phyloP scores from a whole-genome alignment of 345 rosid genomes.

The Iberis pinnata region DNA sequence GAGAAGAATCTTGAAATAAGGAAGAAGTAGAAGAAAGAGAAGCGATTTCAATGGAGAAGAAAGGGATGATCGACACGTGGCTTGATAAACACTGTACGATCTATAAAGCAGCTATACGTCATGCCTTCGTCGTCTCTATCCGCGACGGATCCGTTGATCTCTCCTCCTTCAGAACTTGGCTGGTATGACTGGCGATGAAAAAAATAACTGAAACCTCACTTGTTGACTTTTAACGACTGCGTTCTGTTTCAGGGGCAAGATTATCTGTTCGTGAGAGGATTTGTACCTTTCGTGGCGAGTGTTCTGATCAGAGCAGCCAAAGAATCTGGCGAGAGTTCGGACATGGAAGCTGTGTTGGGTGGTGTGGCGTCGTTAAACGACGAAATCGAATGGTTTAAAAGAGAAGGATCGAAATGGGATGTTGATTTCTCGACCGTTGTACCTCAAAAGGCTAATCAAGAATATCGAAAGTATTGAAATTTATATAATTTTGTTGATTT shows the following conservation, averaged over 20 bases:
- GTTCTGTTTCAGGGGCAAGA: conserved; percentile 63
- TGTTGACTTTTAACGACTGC: background rate
- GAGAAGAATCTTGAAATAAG: background rate
- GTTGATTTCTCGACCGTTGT: conserved; percentile 47
- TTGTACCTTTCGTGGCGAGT: conserved; percentile 60
- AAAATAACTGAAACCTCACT: background rate
- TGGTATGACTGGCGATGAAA: conserved; percentile 32
- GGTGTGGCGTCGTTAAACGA: conserved; percentile 56
- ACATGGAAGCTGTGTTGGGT: conserved; percentile 61
- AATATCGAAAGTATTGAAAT: conserved; percentile 49
- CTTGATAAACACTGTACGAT: conserved; percentile 49
- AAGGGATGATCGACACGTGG: conserved; percentile 52
- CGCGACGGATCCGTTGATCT: conserved; percentile 67
- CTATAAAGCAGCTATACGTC: conserved; percentile 60
- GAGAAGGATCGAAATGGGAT: conserved; percentile 60
- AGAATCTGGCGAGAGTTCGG: conserved; percentile 46
- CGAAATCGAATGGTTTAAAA: conserved; percentile 77
- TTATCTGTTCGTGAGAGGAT: conserved; percentile 68
- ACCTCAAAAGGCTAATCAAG: conserved; percentile 46
- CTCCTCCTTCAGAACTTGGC: conserved; percentile 70
- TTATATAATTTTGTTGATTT: background rate
- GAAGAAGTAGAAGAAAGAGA: conserved; percentile 22
- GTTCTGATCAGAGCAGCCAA: conserved; percentile 67
- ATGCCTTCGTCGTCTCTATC: conserved; percentile 54
- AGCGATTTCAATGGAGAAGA: no score